Evolutionary conservation across 2,329 filamentous ascomycete genomes (phyloP).

Genomic region (Zymoseptoria crescenta): DNA sequence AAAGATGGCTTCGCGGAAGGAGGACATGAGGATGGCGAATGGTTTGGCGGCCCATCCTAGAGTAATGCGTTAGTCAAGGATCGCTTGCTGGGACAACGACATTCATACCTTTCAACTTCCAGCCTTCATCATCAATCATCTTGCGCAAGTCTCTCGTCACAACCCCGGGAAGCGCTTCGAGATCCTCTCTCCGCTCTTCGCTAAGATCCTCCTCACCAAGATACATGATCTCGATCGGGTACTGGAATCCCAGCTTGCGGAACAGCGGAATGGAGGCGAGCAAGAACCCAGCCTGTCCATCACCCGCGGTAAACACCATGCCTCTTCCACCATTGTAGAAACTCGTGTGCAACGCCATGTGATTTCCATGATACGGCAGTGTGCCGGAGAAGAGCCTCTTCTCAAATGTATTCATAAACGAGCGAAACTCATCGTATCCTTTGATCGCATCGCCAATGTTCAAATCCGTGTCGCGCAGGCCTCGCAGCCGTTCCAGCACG

Average conservation of each 20-base stretch:
- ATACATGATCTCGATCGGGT: constrained; percentile 36
- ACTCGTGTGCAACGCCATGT: constrained; percentile 38
- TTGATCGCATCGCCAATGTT: constrained; percentile 22
- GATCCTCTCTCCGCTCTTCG: constrained; percentile 34
- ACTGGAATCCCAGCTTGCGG: constrained; percentile 32
- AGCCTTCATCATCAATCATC: constrained; percentile 40
- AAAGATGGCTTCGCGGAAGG: constrained; percentile 42
- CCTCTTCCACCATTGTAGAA: constrained; percentile 37
- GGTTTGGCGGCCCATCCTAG: constrained; percentile 41
- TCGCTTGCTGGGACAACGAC: background rate
- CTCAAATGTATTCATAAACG: constrained; percentile 34
- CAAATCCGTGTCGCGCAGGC: background rate
- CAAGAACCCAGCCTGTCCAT: constrained; percentile 37
- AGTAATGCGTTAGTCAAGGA: background rate
- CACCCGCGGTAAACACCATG: constrained; percentile 40
- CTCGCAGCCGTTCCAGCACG: constrained; percentile 7
- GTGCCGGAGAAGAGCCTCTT: constrained; percentile 35
- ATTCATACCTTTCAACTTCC: constrained; percentile 30
- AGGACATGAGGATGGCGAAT: constrained; percentile 40
- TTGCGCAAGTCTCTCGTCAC: constrained; percentile 38
- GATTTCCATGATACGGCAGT: constrained; percentile 38
- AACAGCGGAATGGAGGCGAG: constrained; percentile 37
- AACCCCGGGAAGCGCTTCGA: constrained; percentile 38
- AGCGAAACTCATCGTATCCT: constrained; percentile 37
- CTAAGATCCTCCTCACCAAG: constrained; percentile 39